Evolutionary conservation across 768 basidiomycete genomes (phyloP).

Genomic region (Rhizopogon roseolus): DNA sequence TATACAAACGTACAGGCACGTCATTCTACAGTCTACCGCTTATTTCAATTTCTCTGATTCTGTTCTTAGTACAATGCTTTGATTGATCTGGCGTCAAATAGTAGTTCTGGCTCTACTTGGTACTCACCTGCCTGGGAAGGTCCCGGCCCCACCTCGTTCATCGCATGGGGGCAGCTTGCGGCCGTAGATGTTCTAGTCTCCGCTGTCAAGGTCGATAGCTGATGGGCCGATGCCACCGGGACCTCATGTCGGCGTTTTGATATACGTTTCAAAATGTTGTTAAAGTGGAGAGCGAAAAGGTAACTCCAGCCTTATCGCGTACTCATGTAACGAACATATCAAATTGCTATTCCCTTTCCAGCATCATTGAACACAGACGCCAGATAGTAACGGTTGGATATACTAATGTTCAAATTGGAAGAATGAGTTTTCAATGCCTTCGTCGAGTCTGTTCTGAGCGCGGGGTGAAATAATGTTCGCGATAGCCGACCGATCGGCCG

Average conservation of each 20-base stretch:
- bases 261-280: background rate
- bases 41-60: background rate
- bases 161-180: slow-evolving; percentile 4
- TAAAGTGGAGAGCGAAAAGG: too few species aligned
- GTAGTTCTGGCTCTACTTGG: slow-evolving; percentile 1
- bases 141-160: slow-evolving; percentile 2
- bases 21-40: background rate
- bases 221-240: background rate
- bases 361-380: too few species aligned
- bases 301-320: too few species aligned
- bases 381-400: too few species aligned
- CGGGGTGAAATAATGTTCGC: background rate
- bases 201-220: background rate
- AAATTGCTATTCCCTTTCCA: too few species aligned
- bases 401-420: too few species aligned
- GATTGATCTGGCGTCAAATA: slow-evolving; percentile 1
- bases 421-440: too few species aligned
- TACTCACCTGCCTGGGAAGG: slow-evolving; percentile 7
- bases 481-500: background rate
- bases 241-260: background rate
- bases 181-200: background rate
- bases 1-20: slow-evolving; percentile 49
- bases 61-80: slow-evolving; percentile 2
- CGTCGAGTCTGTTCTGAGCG: background rate
- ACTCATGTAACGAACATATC: too few species aligned